A percentile compares a stretch with the other conserved stretches of the same genome.
Conservation (phyloP, 768 basidiomycete genomes). For the Suillus lakei region DNA sequence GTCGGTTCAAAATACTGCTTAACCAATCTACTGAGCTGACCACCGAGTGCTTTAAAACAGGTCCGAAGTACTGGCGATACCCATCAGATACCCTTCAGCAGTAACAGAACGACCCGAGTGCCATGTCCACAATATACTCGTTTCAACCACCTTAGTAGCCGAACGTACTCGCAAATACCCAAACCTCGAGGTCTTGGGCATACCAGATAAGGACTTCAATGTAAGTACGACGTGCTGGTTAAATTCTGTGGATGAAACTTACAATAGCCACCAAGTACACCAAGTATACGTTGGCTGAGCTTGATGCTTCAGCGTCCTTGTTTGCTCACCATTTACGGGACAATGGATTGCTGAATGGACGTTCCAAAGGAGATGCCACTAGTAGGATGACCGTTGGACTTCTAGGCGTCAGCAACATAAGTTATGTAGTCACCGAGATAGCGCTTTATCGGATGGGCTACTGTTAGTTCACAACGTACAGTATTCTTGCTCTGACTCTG, state of each 20-base stretch:
- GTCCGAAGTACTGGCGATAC: neutral
- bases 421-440: conserved; percentile 31
- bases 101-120: neutral
- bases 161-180: conserved; percentile 24
- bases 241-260: neutral
- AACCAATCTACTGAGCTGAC: neutral
- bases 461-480: conserved; percentile 21
- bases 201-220: conserved; percentile 30
- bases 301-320: conserved; percentile 32
- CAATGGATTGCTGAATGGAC: conserved; percentile 23
- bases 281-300: conserved; percentile 27
- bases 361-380: conserved; percentile 26
- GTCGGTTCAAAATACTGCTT: conserved; percentile 9
- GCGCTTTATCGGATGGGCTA: conserved; percentile 36
- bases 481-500: neutral
- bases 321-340: conserved; percentile 29
- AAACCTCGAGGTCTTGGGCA: conserved; percentile 24
- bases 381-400: conserved; percentile 31
- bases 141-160: conserved; percentile 33
- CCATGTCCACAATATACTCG: conserved; percentile 29
- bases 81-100: neutral
- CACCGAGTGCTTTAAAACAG: neutral
- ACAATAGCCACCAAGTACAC: conserved; percentile 20
- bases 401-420: conserved; percentile 31
- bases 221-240: conserved; percentile 9